phyloP scores from a whole-genome alignment of 257 asterid species.

The Cordia subcordata region DNA sequence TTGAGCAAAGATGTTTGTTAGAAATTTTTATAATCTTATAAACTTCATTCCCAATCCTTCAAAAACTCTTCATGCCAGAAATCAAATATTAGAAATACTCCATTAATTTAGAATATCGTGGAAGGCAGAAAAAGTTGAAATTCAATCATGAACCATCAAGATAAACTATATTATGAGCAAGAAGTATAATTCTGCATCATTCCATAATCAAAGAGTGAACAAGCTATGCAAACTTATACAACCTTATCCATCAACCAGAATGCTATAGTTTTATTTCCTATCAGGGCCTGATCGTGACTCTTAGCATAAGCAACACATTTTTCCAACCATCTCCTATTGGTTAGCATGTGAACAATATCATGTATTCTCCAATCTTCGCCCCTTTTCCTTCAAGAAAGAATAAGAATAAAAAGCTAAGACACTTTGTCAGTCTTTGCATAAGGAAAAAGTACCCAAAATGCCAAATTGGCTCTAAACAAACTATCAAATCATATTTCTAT shows the following conservation, averaged over 20 bases:
- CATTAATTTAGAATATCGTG: no score
- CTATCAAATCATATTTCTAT: background rate
- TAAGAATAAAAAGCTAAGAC: conserved; percentile 10
- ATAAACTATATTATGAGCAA: no score
- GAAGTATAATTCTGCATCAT: no score
- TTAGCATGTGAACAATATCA: conserved; percentile 74
- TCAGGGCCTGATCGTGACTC: conserved; percentile 98
- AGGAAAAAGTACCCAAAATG: background rate
- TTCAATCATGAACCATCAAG: no score
- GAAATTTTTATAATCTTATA: no score
- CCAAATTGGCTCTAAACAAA: background rate
- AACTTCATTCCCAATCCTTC: background rate
- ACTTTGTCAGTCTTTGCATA: background rate
- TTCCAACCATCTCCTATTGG: conserved; percentile 92
- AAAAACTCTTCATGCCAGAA: background rate
- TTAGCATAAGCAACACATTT: conserved; percentile 90
- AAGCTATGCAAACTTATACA: conserved; percentile 8
- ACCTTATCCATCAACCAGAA: conserved; percentile 99
- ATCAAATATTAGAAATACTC: background rate
- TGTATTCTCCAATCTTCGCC: conserved; percentile 98
- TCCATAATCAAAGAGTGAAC: background rate
- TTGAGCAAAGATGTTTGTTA: no score
- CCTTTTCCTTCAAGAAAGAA: conserved; percentile 58
- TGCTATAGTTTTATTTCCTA: conserved; percentile 97
- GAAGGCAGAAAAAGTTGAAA: no score